A percentile compares a stretch with the other conserved stretches of the same genome.
phyloP scores from a whole-genome alignment of 2,329 filamentous ascomycete species.

The Clarireedia monteithiana region DNA sequence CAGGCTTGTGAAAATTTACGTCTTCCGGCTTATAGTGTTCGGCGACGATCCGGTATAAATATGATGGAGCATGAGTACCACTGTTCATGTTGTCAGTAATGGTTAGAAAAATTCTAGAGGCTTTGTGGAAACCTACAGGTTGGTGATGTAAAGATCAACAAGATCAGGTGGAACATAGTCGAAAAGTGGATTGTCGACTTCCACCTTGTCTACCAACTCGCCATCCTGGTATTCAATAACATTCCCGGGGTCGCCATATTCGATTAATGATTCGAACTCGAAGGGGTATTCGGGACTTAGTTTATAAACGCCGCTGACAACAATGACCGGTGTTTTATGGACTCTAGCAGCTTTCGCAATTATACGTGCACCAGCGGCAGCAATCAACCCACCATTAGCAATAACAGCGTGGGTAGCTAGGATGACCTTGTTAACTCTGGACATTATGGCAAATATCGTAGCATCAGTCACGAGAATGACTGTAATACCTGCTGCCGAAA shows the following conservation, averaged over 20 bases:
- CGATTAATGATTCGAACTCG: constrained; percentile 72
- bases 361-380: constrained; percentile 73
- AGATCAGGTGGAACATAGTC: constrained; percentile 75
- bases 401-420: constrained; percentile 81
- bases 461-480: constrained; percentile 80
- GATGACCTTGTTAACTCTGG: constrained; percentile 90
- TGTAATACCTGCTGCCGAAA: constrained; percentile 69
- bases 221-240: constrained; percentile 75
- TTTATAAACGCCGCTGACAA: constrained; percentile 88
- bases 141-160: constrained; percentile 79
- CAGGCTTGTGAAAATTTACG: constrained; percentile 47
- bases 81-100: constrained; percentile 30
- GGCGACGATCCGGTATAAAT: constrained; percentile 64
- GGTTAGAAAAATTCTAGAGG: constrained; percentile 15
- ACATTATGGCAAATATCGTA: constrained; percentile 88
- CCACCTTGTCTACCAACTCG: constrained; percentile 66
- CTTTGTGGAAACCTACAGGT: constrained; percentile 49
- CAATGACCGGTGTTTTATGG: constrained; percentile 76
- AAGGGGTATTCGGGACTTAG: constrained; percentile 85
- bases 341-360: constrained; percentile 80
- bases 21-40: constrained; percentile 73
- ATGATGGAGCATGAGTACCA: constrained; percentile 61
- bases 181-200: constrained; percentile 70
- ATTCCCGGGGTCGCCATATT: constrained; percentile 74
- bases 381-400: constrained; percentile 79